Conservation (phyloP, 2,329 filamentous ascomycete genomes). For the Aspergillus proliferans region DNA sequence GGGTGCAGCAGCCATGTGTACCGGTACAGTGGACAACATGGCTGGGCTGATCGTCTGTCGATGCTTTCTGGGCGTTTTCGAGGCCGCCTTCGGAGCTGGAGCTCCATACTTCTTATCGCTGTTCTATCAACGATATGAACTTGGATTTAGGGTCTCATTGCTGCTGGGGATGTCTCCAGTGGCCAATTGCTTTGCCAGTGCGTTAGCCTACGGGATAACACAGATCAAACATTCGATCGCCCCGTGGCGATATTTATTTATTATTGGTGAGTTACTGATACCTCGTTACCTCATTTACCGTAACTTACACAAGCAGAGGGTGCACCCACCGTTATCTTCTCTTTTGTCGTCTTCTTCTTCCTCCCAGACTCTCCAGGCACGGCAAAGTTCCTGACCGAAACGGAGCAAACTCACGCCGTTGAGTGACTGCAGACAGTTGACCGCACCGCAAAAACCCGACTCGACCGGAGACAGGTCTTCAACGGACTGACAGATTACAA, state of each 20-base stretch:
- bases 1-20: conserved; percentile 21
- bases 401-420: conserved; percentile 46
- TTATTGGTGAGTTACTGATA: conserved; percentile 28
- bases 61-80: conserved; percentile 16
- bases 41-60: conserved; percentile 16
- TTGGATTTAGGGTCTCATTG: conserved; percentile 44
- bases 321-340: conserved; percentile 38
- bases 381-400: conserved; percentile 37
- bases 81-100: conserved; percentile 17
- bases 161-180: conserved; percentile 38
- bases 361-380: conserved; percentile 41
- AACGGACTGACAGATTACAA: conserved; percentile 32
- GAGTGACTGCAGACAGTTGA: conserved; percentile 37
- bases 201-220: conserved; percentile 35
- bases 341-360: conserved; percentile 36
- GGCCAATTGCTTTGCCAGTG: conserved; percentile 35
- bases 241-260: conserved; percentile 43
- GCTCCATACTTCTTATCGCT: conserved; percentile 35
- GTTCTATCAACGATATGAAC: conserved; percentile 47
- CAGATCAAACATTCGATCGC: conserved; percentile 17
- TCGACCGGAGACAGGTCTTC: conserved; percentile 29
- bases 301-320: conserved; percentile 27
- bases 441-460: conserved; percentile 18
- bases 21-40: conserved; percentile 16
- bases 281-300: not conserved